Evolutionary conservation across 1,284 basidiomycete genomes (phyloP).

Genomic region (Malassezia pachydermatis): DNA sequence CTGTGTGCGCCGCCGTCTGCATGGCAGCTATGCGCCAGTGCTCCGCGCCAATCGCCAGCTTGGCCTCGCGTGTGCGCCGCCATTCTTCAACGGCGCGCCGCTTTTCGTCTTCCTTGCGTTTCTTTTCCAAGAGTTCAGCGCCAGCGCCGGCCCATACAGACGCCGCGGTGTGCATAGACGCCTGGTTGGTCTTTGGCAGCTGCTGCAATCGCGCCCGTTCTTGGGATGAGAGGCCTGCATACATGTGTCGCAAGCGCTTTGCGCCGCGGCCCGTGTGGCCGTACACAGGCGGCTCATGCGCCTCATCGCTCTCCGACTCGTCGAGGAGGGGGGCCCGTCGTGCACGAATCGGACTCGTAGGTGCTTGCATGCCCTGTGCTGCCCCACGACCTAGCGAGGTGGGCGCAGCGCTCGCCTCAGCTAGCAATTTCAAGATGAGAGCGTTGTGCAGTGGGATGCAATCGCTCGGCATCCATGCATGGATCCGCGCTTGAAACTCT

Average conservation of each 20-base stretch:
- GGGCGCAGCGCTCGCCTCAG: slow-evolving; percentile 46
- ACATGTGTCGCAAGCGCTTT: slow-evolving; percentile 42
- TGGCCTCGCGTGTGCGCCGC: slow-evolving; percentile 34
- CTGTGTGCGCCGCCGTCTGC: slow-evolving; percentile 28
- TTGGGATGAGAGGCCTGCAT: slow-evolving; percentile 34
- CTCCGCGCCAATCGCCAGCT: slow-evolving; percentile 36
- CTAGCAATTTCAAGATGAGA: slow-evolving; percentile 50
- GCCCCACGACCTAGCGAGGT: slow-evolving; percentile 10
- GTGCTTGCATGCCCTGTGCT: slow-evolving; percentile 15
- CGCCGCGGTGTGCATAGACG: slow-evolving; percentile 21
- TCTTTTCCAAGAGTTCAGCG: slow-evolving; percentile 45
- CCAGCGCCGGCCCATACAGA: slow-evolving; percentile 43
- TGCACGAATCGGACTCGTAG: slow-evolving; percentile 20
- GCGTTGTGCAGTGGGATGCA: slow-evolving; percentile 50
- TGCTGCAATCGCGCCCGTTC: slow-evolving; percentile 38
- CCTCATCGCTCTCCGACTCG: slow-evolving; percentile 24
- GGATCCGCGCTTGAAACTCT: slow-evolving; percentile 47
- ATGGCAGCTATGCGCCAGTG: slow-evolving; percentile 36
- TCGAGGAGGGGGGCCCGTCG: slow-evolving; percentile 13
- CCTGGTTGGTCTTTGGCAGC: slow-evolving; percentile 28
- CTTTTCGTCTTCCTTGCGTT: slow-evolving; percentile 46
- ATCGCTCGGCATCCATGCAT: slow-evolving; percentile 30
- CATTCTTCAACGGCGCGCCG: slow-evolving; percentile 39
- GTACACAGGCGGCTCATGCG: slow-evolving; percentile 13
- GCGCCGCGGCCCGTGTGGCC: slow-evolving; percentile 19